Evolutionary conservation across 1,284 basidiomycete species (phyloP), one percentile per base, ranked within the genome.

Genomic region (Tilletiopsis washingtonensis): DNA sequence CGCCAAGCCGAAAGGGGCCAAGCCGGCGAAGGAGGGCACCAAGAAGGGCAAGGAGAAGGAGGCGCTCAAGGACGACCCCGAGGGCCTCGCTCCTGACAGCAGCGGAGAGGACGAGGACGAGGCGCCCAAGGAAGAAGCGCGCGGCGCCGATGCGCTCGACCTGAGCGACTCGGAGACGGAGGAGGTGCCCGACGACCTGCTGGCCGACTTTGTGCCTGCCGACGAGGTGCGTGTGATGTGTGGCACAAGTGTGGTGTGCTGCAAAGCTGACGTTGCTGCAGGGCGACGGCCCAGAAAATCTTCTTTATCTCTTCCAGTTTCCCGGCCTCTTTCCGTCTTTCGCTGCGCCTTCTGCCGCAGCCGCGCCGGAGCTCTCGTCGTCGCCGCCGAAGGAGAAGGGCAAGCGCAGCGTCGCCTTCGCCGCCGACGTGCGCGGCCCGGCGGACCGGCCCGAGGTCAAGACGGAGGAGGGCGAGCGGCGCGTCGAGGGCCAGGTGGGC

Each of bases 221-320:
- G 74, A 74, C 40, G 41, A 44, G 11, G 32, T n/a, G n/a, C n/a
- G n/a, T n/a, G n/a, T n/a, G n/a, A n/a, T n/a, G n/a, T n/a, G n/a
- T n/a, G n/a, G n/a, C n/a, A n/a, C n/a, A n/a, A n/a, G n/a, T n/a
- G n/a, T n/a, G n/a, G n/a, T n/a, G n/a, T n/a, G n/a, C n/a, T n/a
- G n/a, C n/a, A n/a, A n/a, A n/a, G n/a, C n/a, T 36, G 19, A 52
- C 45, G n/a, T 29, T 29, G 27, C 27, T 29, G 27, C 11, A 25
- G 21, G n/a, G n/a, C n/a, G 12, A 34, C 12, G 32, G 32, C 17
- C 58, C 58, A 4, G 53, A 77, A 82, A 83, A 69, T 67, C 78
- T 83, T 23, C 77, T 94, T 1, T 93, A 88, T 69, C 84, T 91
- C 59, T 93, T 94, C 76, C 91, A 93, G 73, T 93, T 96, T 69